These are phyloP conservation scores for Bruguiera parviflora DNA, from an alignment of 345 rosid species.

Conservation along the genomic window DNA sequence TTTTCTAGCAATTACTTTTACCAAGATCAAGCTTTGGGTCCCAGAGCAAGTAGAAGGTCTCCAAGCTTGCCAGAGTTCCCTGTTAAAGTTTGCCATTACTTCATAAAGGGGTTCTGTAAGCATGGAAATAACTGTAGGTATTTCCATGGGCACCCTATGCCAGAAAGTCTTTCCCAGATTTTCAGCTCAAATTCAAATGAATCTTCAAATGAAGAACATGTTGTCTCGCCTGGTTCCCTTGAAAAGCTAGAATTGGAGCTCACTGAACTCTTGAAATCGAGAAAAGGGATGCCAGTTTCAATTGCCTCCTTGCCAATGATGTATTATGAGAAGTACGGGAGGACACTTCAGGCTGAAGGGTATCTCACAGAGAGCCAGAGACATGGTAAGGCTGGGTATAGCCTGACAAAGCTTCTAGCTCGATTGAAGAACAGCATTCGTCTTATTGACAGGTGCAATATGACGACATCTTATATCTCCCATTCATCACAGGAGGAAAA, in stretches of 20 bases:
- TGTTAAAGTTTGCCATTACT: constrained; percentile 86
- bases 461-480: neutral
- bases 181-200: constrained; percentile 40
- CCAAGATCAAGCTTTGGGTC: constrained; percentile 42
- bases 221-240: constrained; percentile 59
- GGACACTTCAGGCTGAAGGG: constrained; percentile 90
- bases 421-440: constrained; percentile 77
- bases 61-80: constrained; percentile 84
- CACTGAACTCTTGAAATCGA: constrained; percentile 64
- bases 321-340: constrained; percentile 81
- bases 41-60: constrained; percentile 59
- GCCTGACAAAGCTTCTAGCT: constrained; percentile 90
- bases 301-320: constrained; percentile 92
- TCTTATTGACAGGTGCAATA: constrained; percentile 72
- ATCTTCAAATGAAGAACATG: constrained; percentile 54
- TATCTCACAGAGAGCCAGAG: constrained; percentile 97
- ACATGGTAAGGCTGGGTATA: constrained; percentile 93
- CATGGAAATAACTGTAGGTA: constrained; percentile 85
- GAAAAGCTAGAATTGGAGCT: constrained; percentile 86
- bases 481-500: neutral
- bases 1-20: constrained; percentile 43
- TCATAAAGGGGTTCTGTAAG: constrained; percentile 78
- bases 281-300: constrained; percentile 85
- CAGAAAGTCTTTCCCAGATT: constrained; percentile 52
- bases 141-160: constrained; percentile 58